These are phyloP conservation scores for Chrysanthemum makinoi DNA, from an alignment of 129 eudicot species.

Conservation along the genomic window DNA sequence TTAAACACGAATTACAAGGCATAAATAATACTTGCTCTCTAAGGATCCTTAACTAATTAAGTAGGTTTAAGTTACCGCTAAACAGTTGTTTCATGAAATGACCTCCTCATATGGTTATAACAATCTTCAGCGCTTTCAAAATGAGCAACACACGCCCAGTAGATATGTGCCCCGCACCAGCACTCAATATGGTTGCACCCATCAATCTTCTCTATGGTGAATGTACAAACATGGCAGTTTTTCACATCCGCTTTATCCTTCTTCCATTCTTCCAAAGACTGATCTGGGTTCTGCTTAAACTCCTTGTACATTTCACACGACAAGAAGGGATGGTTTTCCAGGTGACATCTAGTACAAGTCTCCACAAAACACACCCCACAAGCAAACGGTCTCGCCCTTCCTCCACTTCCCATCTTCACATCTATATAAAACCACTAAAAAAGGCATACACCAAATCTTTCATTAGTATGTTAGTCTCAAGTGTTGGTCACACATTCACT, in stretches of 20 bases:
- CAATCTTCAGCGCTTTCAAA: conserved; percentile 62
- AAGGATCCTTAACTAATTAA: no score
- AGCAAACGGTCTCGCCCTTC: conserved; percentile 48
- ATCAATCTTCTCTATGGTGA: conserved; percentile 77
- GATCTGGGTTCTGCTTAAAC: conserved; percentile 82
- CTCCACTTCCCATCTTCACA: no score
- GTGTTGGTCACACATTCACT: no score
- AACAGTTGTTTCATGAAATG: conserved; percentile 50
- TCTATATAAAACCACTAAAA: no score
- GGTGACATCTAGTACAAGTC: conserved; percentile 81
- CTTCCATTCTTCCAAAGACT: conserved; percentile 78
- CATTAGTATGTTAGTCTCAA: no score
- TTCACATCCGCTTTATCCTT: conserved; percentile 71
- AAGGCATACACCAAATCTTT: no score
- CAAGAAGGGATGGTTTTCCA: conserved; percentile 76
- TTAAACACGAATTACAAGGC: no score
- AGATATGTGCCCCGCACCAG: conserved; percentile 77
- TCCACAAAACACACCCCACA: conserved; percentile 85
- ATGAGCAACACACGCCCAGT: conserved; percentile 78
- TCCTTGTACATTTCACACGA: conserved; percentile 75
- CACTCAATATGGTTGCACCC: conserved; percentile 96
- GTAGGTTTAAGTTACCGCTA: no score
- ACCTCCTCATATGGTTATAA: conserved; percentile 68
- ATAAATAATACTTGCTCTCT: neutral
- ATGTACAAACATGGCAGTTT: conserved; percentile 65